A percentile compares a stretch with the other conserved stretches of the same genome.
Evolutionary conservation across 495 filamentous ascomycete genomes (phyloP).

Genomic region (Podospora australis): DNA sequence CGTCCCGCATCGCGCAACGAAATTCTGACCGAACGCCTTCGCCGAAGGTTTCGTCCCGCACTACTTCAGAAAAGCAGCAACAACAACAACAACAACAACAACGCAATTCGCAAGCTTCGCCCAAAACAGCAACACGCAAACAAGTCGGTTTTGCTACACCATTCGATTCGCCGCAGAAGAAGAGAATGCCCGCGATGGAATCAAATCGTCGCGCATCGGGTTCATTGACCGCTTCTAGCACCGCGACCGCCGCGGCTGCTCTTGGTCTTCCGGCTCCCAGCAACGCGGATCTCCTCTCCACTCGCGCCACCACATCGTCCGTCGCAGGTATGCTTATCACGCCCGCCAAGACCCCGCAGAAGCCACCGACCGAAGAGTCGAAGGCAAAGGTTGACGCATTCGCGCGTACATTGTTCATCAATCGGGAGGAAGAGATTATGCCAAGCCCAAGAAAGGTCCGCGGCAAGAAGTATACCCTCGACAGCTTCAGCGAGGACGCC

Average conservation of each 20-base stretch:
- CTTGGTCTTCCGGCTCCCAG: conserved; percentile 22
- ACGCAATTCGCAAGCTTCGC: conserved; percentile 22
- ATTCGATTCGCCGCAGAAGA: conserved; percentile 49
- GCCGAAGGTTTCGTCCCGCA: conserved; percentile 34
- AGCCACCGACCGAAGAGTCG: conserved; percentile 50
- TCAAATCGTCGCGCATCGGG: conserved; percentile 35
- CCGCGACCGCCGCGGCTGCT: conserved; percentile 30
- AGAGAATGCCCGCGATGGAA: conserved; percentile 30
- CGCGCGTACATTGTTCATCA: conserved; percentile 68
- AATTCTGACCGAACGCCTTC: conserved; percentile 37
- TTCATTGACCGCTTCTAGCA: conserved; percentile 26
- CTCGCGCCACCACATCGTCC: conserved; percentile 3
- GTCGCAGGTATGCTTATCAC: conserved; percentile 66
- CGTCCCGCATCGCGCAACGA: conserved; percentile 43
- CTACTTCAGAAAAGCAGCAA: conserved; percentile 5
- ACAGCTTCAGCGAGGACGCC: conserved; percentile 57
- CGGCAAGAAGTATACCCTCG: conserved; percentile 54
- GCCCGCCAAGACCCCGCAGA: conserved; percentile 81
- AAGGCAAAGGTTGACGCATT: conserved; percentile 54
- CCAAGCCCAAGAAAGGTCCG: conserved; percentile 52
- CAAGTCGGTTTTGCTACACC: conserved; percentile 33
- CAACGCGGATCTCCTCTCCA: not conserved
- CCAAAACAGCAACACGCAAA: conserved; percentile 20
- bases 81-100: conserved; percentile 15
- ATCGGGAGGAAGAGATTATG: conserved; percentile 50